Evolutionary conservation across 352 stramenopile genomes (phyloP).

Genomic region (Ophiocytium majus): DNA sequence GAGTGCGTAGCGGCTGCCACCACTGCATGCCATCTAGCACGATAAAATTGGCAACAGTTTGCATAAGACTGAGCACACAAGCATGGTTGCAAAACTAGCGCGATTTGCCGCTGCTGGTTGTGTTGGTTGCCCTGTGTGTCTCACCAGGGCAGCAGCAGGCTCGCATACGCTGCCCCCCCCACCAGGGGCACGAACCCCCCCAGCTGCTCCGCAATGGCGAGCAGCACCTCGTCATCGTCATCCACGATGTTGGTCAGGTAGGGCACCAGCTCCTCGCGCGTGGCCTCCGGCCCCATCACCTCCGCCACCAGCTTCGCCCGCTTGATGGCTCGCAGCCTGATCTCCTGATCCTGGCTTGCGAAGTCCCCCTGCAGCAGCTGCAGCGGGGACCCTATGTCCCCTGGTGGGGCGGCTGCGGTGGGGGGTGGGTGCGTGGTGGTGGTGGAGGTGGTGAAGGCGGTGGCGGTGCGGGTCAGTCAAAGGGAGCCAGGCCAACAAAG

Average conservation of each 20-base stretch:
- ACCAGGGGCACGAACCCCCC: constrained; percentile 50
- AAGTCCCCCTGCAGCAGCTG: constrained; percentile 55
- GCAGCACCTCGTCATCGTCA: constrained; percentile 53
- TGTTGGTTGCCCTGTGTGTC: too few species aligned
- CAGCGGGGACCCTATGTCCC: constrained; percentile 36
- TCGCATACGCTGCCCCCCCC: constrained; percentile 35
- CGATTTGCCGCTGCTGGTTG: too few species aligned
- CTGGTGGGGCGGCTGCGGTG: background rate
- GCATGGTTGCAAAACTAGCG: too few species aligned
- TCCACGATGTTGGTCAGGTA: constrained; percentile 52
- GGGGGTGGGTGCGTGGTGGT: background rate
- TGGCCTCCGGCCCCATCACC: constrained; percentile 49
- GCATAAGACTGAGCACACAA: too few species aligned
- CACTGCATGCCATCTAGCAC: too few species aligned
- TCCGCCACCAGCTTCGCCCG: constrained; percentile 51
- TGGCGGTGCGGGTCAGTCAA: too few species aligned
- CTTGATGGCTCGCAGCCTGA: constrained; percentile 50
- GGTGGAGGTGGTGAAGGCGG: too few species aligned
- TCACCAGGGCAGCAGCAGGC: constrained; percentile 48
- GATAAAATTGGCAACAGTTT: too few species aligned
- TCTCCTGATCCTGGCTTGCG: constrained; percentile 52
- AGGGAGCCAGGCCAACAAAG: too few species aligned
- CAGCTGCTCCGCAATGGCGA: constrained; percentile 46
- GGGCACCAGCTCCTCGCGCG: constrained; percentile 45
- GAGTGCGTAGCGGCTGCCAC: too few species aligned